Percentiles rank a stretch among this genome's conserved stretches.
These are phyloP conservation scores for Volutella citrinella DNA, from an alignment of 2,329 filamentous ascomycete genomes.

Conservation along the genomic window DNA sequence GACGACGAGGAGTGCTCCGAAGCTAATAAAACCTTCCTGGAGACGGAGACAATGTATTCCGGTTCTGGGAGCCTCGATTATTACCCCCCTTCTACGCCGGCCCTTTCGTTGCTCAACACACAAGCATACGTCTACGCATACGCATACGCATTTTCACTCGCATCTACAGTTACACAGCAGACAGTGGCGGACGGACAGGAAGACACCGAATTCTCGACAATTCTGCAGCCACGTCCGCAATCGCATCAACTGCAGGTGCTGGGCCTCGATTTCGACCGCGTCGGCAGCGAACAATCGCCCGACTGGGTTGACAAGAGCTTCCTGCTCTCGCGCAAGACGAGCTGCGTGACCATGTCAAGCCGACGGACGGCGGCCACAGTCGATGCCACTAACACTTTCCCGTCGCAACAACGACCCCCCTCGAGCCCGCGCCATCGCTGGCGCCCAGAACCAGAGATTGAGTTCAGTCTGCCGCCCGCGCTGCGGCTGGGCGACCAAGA, in stretches of 20 bases:
- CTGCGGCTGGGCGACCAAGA: no score
- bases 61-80: constrained; percentile 17
- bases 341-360: constrained; percentile 19
- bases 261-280: constrained; percentile 7
- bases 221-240: neutral
- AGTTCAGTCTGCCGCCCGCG: constrained; percentile 15
- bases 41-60: constrained; percentile 25
- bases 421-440: constrained; percentile 11
- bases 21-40: constrained; percentile 24
- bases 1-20: constrained; percentile 14
- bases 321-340: constrained; percentile 23
- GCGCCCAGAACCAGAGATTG: constrained; percentile 17
- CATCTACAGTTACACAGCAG: no score
- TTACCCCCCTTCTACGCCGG: constrained; percentile 12
- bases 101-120: constrained; percentile 13
- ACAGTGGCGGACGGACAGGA: no score
- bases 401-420: no score
- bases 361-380: constrained; percentile 10
- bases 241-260: neutral
- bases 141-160: constrained; percentile 12
- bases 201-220: neutral
- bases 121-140: constrained; percentile 17
- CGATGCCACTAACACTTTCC: constrained; percentile 7
- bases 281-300: constrained; percentile 10
- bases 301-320: constrained; percentile 20